A percentile compares a stretch with the other conserved stretches of the same genome.
Evolutionary conservation across 306 rosid genomes (phyloP).

Genomic region (Cicer cuneatum): DNA sequence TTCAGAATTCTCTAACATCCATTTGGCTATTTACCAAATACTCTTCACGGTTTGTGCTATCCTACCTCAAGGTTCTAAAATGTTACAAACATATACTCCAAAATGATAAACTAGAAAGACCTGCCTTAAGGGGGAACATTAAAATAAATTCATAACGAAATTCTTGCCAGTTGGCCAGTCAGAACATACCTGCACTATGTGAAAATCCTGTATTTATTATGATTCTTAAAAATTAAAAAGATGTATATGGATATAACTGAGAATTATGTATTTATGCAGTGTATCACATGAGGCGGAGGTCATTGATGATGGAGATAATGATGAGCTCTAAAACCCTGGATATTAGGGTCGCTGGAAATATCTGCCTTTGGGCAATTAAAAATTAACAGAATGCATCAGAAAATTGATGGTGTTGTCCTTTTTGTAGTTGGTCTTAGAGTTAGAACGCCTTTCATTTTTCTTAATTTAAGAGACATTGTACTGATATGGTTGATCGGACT

Average conservation of each 20-base stretch:
- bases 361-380: conserved; percentile 23
- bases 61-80: conserved; percentile 6
- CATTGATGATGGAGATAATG: conserved; percentile 48
- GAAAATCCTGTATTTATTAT: conserved; percentile 3
- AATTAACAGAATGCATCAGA: conserved; percentile 18
- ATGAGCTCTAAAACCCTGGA: conserved; percentile 62
- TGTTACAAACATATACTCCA: conserved; percentile 6
- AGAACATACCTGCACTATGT: conserved; percentile 8
- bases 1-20: conserved; percentile 3
- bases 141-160: conserved; percentile 5
- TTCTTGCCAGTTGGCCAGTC: conserved; percentile 9
- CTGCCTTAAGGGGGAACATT: background rate
- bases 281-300: conserved; percentile 42
- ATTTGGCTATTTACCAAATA: conserved; percentile 12
- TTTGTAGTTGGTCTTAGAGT: conserved; percentile 7
- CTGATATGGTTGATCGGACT: conserved; percentile 19
- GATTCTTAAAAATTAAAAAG: conserved; percentile 23
- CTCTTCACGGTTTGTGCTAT: conserved; percentile 1
- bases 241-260: conserved; percentile 20
- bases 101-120: conserved; percentile 17
- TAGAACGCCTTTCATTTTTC: conserved; percentile 24
- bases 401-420: conserved; percentile 27
- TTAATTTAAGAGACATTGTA: conserved; percentile 4
- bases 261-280: conserved; percentile 51
- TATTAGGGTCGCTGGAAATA: conserved; percentile 25